Base-by-base conservation (phyloP, 495 filamentous ascomycete genomes). In the Penicillium egyptiacum region DNA sequence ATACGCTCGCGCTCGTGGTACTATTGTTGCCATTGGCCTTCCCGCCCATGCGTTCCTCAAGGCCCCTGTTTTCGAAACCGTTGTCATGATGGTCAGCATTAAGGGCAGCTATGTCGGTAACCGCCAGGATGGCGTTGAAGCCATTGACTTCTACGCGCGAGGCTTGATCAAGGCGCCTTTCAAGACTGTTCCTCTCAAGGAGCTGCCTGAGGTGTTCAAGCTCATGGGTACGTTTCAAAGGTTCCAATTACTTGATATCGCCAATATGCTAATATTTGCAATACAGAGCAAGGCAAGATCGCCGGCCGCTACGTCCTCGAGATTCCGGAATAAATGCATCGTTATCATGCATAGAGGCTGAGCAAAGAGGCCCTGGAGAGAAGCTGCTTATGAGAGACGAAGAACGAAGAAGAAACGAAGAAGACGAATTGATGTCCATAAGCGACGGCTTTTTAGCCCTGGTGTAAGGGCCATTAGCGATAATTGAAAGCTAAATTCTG, bases 41-140 rank as follows among this genome's bases (percentile, higher is more conserved):
- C 92, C 92, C 0, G 85, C 89, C 3, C 75, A 81, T 43, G 91
- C 92, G 1, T 89, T 74, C 69, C 79, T 96, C 43, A 81, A 82
- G 55, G 91, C 91, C 4, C 87, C 89, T 9, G 91, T 96, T 25
- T 91, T 96, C 67, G 81, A 88, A 59, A 88, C 88, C 3, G 92
- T 97, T 23, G 81, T 91, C 57, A 81, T 80, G 63, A 95, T 96
- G 89, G 87, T 96, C 74, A 87, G 69, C 59, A 96, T 97, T 79
- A 91, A 89, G 77, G 92, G 92, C 31, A 88, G 83, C 58, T 96
- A 96, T 64, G 92, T 96, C 60, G 92, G 92, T 39, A 96, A 93
- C 71, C 82, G 89, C 48, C 83, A 88, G 66, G 92, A 97, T 63
- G 87, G 83, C 0, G 78, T 85, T 16, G 92, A 97, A 71, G 91